These are phyloP conservation scores for Phytopythium helicoides DNA, from an alignment of 352 stramenopile genomes.

Conservation along the genomic window DNA sequence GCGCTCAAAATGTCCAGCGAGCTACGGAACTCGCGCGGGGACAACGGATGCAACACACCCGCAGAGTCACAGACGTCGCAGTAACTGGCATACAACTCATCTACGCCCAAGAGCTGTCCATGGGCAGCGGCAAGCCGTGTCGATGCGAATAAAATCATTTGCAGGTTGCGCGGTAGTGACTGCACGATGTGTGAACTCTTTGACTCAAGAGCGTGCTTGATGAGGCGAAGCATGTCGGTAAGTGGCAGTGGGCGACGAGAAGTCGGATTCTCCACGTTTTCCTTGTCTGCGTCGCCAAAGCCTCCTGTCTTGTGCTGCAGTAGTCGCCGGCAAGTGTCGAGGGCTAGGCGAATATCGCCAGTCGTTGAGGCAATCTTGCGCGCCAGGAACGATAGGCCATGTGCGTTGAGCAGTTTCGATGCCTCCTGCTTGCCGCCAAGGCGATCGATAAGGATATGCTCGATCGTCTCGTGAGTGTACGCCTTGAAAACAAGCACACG, in stretches of 20 bases:
- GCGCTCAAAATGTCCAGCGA: conserved; percentile 68
- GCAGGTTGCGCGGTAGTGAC: conserved; percentile 69
- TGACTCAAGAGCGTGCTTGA: conserved; percentile 71
- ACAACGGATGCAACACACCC: conserved; percentile 62
- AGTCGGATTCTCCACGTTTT: conserved; percentile 28
- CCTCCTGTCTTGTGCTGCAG: conserved; percentile 44
- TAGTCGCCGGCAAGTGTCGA: conserved; percentile 72
- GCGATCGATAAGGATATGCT: conserved; percentile 68
- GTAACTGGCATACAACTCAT: conserved; percentile 71
- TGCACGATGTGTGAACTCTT: conserved; percentile 55
- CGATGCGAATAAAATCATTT: conserved; percentile 81
- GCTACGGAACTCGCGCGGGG: conserved; percentile 58
- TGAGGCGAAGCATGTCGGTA: conserved; percentile 67
- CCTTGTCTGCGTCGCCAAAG: conserved; percentile 14
- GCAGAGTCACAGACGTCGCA: conserved; percentile 63
- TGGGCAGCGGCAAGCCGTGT: conserved; percentile 40
- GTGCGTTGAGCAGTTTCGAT: conserved; percentile 52
- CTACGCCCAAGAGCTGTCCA: conserved; percentile 36
- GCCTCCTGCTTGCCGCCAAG: conserved; percentile 45
- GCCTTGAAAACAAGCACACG: conserved; percentile 77
- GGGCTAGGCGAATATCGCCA: conserved; percentile 69
- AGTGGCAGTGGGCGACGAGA: conserved; percentile 42
- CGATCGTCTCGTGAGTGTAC: conserved; percentile 77
- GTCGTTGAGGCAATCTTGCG: conserved; percentile 77
- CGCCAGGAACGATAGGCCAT: conserved; percentile 75